These are phyloP conservation scores for Orbilia oligospora DNA, from an alignment of 2,329 filamentous ascomycete species.

Conservation along the genomic window DNA sequence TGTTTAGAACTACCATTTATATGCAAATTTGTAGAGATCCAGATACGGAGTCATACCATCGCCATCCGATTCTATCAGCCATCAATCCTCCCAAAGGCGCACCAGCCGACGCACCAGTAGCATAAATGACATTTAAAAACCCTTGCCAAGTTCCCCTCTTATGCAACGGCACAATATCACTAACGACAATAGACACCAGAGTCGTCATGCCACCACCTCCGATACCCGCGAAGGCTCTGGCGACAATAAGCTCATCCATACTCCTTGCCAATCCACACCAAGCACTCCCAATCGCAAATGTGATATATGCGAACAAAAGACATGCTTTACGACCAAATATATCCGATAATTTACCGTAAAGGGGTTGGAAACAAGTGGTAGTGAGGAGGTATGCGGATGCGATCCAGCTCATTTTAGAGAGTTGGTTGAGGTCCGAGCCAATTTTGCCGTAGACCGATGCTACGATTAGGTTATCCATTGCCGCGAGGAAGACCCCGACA, in stretches of 20 bases:
- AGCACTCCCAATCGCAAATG: constrained; percentile 77
- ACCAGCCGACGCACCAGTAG: constrained; percentile 77
- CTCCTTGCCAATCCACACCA: constrained; percentile 75
- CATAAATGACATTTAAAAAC: constrained; percentile 80
- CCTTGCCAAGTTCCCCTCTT: constrained; percentile 82
- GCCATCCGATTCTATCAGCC: constrained; percentile 81
- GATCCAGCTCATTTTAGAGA: constrained; percentile 83
- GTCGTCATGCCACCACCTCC: constrained; percentile 64
- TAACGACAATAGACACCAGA: constrained; percentile 78
- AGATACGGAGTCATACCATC: constrained; percentile 72
- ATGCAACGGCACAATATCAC: constrained; percentile 78
- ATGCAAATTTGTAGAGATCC: constrained; percentile 30
- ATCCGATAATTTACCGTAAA: constrained; percentile 80
- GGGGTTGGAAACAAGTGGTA: constrained; percentile 80
- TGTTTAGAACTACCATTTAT: constrained; percentile 29
- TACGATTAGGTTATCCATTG: constrained; percentile 77
- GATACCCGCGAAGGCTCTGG: constrained; percentile 70
- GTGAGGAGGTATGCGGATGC: constrained; percentile 81
- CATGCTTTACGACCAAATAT: constrained; percentile 79
- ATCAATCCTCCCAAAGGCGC: constrained; percentile 80
- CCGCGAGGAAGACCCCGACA: constrained; percentile 75
- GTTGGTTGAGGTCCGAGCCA: constrained; percentile 79
- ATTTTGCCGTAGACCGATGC: constrained; percentile 84
- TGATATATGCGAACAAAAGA: constrained; percentile 75
- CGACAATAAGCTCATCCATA: constrained; percentile 77